These are phyloP conservation scores for Alisma plantagoaquatica DNA, from an alignment of 106 monocot species.

Conservation along the genomic window DNA sequence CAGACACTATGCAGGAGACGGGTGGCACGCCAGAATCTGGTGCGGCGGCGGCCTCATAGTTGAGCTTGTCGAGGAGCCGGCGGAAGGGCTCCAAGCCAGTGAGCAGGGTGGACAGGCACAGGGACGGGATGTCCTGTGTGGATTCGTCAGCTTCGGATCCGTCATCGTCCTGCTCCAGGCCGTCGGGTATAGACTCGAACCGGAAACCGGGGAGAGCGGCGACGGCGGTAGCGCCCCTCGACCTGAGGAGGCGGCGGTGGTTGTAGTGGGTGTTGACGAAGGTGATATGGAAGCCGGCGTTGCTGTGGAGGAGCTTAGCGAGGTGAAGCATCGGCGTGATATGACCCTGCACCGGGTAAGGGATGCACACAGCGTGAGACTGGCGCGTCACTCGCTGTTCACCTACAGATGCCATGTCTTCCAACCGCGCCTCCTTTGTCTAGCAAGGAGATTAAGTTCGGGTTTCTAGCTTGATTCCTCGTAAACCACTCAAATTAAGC, in stretches of 20 bases:
- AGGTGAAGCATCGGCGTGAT: conserved; percentile 5
- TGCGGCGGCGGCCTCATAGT: background rate
- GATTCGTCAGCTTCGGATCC: background rate
- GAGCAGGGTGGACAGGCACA: conserved; percentile 1
- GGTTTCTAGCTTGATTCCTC: too few species aligned
- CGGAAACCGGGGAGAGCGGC: conserved; percentile 20
- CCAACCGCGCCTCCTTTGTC: too few species aligned
- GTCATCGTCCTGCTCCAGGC: too few species aligned
- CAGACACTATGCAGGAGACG: background rate
- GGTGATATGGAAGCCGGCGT: conserved; percentile 44
- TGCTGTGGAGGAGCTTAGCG: conserved; percentile 4
- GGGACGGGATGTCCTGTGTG: conserved; percentile 12
- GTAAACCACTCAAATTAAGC: too few species aligned
- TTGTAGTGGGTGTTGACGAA: too few species aligned
- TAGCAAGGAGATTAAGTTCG: too few species aligned
- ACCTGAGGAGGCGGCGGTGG: conserved; percentile 40
- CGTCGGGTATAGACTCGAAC: conserved; percentile 35
- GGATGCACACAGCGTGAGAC: conserved; percentile 8
- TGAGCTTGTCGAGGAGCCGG: background rate
- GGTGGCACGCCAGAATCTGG: background rate
- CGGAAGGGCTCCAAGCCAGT: background rate
- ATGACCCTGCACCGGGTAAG: conserved; percentile 9
- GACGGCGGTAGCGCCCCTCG: conserved; percentile 19
- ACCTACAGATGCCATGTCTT: too few species aligned
- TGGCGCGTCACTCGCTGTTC: too few species aligned